A percentile compares a stretch with the other conserved stretches of the same genome.
These are phyloP conservation scores for Phytophthora cajani DNA, from an alignment of 352 stramenopile species.

Conservation along the genomic window DNA sequence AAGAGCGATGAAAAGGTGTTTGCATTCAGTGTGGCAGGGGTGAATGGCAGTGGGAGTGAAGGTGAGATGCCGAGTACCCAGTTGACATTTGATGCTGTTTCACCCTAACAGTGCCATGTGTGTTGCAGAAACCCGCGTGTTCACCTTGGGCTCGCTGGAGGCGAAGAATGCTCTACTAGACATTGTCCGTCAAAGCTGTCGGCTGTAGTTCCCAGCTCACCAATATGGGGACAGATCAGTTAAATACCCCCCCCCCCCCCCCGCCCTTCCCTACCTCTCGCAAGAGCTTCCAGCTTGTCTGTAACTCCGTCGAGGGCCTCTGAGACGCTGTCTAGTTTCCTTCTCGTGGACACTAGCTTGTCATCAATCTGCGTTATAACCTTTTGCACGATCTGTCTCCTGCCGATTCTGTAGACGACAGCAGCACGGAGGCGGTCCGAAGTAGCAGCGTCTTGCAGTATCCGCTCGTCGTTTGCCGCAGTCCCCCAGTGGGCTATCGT, in stretches of 20 bases:
- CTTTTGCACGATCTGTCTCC: conserved; percentile 47
- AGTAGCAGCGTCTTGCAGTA: conserved; percentile 22
- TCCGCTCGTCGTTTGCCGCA: conserved; percentile 27
- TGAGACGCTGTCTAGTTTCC: conserved; percentile 1
- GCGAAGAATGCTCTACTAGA: conserved; percentile 59
- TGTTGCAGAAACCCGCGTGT: conserved; percentile 69
- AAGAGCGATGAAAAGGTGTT: conserved; percentile 69
- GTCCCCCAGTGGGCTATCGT: conserved; percentile 31
- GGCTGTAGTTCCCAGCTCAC: conserved; percentile 22
- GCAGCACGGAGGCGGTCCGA: conserved; percentile 43
- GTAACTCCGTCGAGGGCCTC: conserved; percentile 4
- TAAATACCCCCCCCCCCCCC: neutral
- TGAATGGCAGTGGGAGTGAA: conserved; percentile 53
- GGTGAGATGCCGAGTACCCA: conserved; percentile 32
- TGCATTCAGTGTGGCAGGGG: conserved; percentile 68
- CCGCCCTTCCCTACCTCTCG: too few species aligned
- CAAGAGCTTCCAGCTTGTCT: conserved; percentile 21
- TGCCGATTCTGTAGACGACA: conserved; percentile 55
- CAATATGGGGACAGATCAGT: neutral
- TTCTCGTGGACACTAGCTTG: conserved; percentile 27
- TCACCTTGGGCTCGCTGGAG: conserved; percentile 62
- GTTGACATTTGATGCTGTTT: neutral
- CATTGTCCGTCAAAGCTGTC: conserved; percentile 56
- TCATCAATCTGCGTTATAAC: conserved; percentile 50
- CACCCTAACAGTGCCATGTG: neutral